Evolutionary conservation across 306 rosid genomes (phyloP).

Genomic region (Vigna radiata): DNA sequence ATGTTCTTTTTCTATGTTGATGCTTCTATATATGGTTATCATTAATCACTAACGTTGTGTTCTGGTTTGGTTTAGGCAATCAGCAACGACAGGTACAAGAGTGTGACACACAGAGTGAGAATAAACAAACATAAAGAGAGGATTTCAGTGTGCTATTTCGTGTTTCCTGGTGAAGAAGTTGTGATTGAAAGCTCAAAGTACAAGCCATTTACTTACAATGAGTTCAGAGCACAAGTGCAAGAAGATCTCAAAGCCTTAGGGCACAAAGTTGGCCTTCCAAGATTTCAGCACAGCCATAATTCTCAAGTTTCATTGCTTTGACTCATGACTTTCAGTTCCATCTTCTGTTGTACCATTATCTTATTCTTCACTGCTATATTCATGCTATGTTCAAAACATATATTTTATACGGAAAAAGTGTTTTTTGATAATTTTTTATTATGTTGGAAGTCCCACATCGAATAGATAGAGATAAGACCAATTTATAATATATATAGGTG

Average conservation of each 20-base stretch:
- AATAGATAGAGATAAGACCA: too few species aligned
- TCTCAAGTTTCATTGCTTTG: not conserved
- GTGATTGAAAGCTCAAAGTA: conserved; percentile 70
- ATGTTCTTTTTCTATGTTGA: not conserved
- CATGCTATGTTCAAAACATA: too few species aligned
- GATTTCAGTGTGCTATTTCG: conserved; percentile 72
- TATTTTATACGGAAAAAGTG: too few species aligned
- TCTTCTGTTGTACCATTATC: not conserved
- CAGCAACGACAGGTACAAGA: conserved; percentile 64
- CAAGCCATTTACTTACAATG: conserved; percentile 69
- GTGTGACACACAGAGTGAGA: conserved; percentile 72
- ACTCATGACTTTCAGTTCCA: not conserved
- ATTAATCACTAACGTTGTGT: too few species aligned
- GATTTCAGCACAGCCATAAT: conserved; percentile 49
- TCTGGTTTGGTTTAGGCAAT: conserved; percentile 58
- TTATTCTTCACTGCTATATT: not conserved
- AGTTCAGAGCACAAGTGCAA: conserved; percentile 70
- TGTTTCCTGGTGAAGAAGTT: conserved; percentile 61
- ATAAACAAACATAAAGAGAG: conserved; percentile 58
- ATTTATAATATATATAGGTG: too few species aligned
- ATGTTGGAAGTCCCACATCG: too few species aligned
- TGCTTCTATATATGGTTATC: not conserved
- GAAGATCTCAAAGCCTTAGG: conserved; percentile 60
- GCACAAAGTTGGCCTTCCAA: conserved; percentile 69
- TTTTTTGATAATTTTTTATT: too few species aligned